These are phyloP conservation scores for Trapa bicornis DNA, from an alignment of 345 rosid species.

Conservation along the genomic window DNA sequence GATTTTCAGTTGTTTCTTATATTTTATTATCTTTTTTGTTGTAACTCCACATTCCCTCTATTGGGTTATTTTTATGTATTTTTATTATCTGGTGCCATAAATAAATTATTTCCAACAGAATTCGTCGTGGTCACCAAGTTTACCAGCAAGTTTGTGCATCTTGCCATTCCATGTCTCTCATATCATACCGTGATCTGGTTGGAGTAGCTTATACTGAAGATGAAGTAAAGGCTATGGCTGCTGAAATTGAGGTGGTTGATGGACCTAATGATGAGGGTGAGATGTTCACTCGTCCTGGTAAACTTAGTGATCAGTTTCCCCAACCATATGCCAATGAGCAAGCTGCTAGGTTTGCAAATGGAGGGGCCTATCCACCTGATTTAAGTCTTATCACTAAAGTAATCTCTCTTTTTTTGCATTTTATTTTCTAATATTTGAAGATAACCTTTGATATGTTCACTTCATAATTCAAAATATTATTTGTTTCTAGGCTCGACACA, in stretches of 20 bases:
- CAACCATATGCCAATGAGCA: conserved; percentile 80
- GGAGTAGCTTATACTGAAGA: conserved; percentile 99
- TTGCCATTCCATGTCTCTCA: background rate
- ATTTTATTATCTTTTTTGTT: background rate
- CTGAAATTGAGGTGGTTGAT: conserved; percentile 94
- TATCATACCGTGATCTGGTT: conserved; percentile 64
- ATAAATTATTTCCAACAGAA: background rate
- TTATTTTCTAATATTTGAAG: background rate
- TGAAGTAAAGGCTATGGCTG: conserved; percentile 97
- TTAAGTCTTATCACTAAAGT: conserved; percentile 97
- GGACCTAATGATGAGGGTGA: conserved; percentile 99
- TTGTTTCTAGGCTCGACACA: conserved; percentile 84
- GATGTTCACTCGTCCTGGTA: conserved; percentile 96
- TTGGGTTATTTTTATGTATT: background rate
- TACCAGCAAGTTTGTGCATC: background rate
- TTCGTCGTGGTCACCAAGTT: background rate
- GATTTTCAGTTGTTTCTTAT: background rate
- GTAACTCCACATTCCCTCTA: background rate
- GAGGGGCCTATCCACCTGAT: conserved; percentile 99
- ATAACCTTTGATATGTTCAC: background rate
- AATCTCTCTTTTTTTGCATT: conserved; percentile 11
- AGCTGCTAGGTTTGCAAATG: conserved; percentile 99
- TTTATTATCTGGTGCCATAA: background rate
- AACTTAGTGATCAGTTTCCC: conserved; percentile 93
- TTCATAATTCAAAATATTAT: conserved; percentile 4